Evolutionary conservation across 2,329 filamentous ascomycete genomes (phyloP), one percentile per base, ranked within the genome.

Genomic region (Diaporthe sp.): DNA sequence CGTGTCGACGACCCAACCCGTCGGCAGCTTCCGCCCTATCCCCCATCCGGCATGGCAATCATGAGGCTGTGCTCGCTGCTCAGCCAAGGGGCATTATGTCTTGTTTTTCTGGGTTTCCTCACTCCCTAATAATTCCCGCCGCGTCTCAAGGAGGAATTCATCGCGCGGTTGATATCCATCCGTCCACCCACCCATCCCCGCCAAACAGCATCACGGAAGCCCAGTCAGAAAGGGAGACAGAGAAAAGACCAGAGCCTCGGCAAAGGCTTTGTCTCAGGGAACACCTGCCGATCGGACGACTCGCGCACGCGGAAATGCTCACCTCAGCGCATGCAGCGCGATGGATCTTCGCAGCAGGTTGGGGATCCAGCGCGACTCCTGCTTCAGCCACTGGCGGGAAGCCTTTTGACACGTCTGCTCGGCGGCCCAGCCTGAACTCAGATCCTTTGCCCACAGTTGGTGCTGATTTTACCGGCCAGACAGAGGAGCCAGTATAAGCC

Each of bases 321-420:
- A 69, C 65, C 65, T 69, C 65, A 69, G 65, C 65, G 34, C 65
- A 53, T 69, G 46, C 65, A 31, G 34, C 65, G 34, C 65, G 65
- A 69, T 55, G 65, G 65, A 69, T 69, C 49, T 69, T n/a, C n/a
- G 22, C 5, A 49, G 65, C 49, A 39, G 5, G n/a, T 69, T 49
- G 65, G 65, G 42, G 49, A 55, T 69, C 65, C 65, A 69, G 49
- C 65, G 65, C 65, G 46, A 55, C n/a, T 55, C 49, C 65, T 68
- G 65, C 65, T 13, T 42, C 65, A 69, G 49, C 65, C 65, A 69
- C 49, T 37, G 49, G 22, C 7, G 31, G 49, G 22, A 55, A 55
- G 4, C 65, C 25, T 53, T 28, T 68, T 17, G 34, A 69, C 34
- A 42, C 65, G 65, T 55, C 65, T 39, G 65, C 46, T 37, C 34